Evolutionary conservation across 2,329 filamentous ascomycete species (phyloP).

Genomic region (Colletotrichum neosansevieriae): DNA sequence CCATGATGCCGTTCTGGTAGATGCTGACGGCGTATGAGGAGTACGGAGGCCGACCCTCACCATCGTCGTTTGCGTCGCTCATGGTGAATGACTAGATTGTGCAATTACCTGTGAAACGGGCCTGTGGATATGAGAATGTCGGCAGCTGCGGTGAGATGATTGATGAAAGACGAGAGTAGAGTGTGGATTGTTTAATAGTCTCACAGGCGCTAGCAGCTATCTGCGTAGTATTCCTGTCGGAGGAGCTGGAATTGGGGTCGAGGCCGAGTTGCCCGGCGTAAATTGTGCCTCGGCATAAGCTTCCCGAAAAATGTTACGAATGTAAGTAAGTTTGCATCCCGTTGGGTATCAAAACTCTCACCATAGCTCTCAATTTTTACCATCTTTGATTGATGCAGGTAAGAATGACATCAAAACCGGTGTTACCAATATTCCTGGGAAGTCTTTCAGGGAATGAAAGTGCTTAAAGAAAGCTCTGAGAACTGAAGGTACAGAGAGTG

Average conservation of each 20-base stretch:
- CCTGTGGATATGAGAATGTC: not conserved
- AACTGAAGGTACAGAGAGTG: too few relatives aligned
- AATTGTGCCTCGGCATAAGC: slow-evolving; percentile 26
- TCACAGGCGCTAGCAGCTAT: not conserved
- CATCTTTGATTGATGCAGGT: too few relatives aligned
- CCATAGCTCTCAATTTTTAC: too few relatives aligned
- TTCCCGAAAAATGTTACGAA: not conserved
- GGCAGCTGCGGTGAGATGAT: not conserved
- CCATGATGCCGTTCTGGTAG: slow-evolving; percentile 64
- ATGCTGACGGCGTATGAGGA: slow-evolving; percentile 60
- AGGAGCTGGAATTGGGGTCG: slow-evolving; percentile 2
- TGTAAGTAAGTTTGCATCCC: too few relatives aligned
- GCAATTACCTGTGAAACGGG: not conserved
- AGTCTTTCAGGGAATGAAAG: too few relatives aligned
- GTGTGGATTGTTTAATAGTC: not conserved
- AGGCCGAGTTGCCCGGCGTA: not conserved
- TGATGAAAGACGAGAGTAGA: not conserved
- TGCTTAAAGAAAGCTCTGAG: not conserved
- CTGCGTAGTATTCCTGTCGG: not conserved
- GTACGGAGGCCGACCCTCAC: slow-evolving; percentile 47
- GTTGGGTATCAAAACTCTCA: too few relatives aligned
- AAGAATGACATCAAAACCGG: too few relatives aligned
- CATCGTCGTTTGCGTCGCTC: slow-evolving; percentile 40
- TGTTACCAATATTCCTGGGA: too few relatives aligned
- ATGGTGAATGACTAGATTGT: slow-evolving; percentile 19